A percentile compares a stretch with the other conserved stretches of the same genome.
Evolutionary conservation across 2,329 filamentous ascomycete genomes (phyloP).

Genomic region (Rhexocercosporidium sp.): DNA sequence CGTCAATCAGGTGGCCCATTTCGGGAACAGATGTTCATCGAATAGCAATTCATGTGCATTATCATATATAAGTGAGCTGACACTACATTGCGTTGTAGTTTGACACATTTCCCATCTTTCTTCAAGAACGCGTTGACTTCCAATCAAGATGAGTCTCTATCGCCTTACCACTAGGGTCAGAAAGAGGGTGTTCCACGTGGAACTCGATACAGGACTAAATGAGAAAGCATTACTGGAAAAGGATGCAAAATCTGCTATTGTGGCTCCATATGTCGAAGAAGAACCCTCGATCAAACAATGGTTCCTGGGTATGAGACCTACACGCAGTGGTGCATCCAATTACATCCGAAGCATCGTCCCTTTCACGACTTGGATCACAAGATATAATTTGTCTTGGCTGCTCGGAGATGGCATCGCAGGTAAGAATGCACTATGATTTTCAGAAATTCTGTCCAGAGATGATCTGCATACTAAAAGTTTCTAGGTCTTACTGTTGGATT

Average conservation of each 20-base stretch:
- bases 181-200: not conserved
- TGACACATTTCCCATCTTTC: too few relatives aligned
- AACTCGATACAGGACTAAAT: not conserved
- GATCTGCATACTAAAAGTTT: not conserved
- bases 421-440: not conserved
- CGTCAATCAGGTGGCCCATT: too few relatives aligned
- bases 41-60: too few relatives aligned
- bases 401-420: conserved; percentile 1
- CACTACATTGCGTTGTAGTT: too few relatives aligned
- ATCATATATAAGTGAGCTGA: too few relatives aligned
- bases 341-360: not conserved
- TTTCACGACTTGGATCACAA: not conserved
- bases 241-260: conserved; percentile 1
- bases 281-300: conserved; percentile 9
- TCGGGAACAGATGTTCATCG: too few relatives aligned
- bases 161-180: not conserved
- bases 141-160: not conserved
- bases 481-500: not conserved
- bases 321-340: not conserved
- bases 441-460: not conserved
- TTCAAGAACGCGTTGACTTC: too few relatives aligned
- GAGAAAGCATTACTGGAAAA: not conserved
- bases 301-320: not conserved
- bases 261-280: not conserved
- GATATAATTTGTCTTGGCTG: not conserved